A percentile compares a stretch with the other conserved stretches of the same genome.
phyloP scores from a whole-genome alignment of 805 yeast species.

The Ogataea glucozyma region DNA sequence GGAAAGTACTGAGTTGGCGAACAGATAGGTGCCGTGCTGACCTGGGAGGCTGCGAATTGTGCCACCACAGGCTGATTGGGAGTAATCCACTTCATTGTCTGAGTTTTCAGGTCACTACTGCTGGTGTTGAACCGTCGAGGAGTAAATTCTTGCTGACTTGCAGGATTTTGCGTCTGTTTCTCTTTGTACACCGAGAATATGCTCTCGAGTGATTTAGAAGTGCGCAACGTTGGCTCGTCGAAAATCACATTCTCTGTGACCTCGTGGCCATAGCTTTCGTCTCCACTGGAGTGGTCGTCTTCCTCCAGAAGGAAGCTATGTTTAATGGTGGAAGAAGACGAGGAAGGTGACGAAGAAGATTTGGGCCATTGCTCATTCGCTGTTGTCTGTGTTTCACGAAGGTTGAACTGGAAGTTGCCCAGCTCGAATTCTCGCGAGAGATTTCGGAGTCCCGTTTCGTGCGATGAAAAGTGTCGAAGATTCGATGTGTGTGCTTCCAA shows the following conservation, averaged over 20 bases:
- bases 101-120: conserved; percentile 27
- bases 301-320: conserved; percentile 16
- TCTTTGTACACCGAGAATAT: conserved; percentile 22
- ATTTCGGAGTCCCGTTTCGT: conserved; percentile 31
- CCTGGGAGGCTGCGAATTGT: conserved; percentile 2
- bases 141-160: not conserved
- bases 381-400: not conserved
- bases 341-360: no score
- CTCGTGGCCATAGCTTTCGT: not conserved
- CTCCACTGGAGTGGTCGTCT: conserved; percentile 8
- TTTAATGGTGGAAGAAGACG: conserved; percentile 26
- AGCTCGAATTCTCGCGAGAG: conserved; percentile 8
- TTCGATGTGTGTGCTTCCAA: conserved; percentile 18
- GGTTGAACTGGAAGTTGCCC: conserved; percentile 16
- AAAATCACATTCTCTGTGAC: not conserved
- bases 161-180: not conserved
- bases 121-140: conserved; percentile 3
- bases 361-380: no score
- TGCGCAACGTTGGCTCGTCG: conserved; percentile 11
- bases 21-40: not conserved
- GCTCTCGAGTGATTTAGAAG: conserved; percentile 33
- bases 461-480: conserved; percentile 35
- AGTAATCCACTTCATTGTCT: conserved; percentile 35
- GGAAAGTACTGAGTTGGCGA: not conserved
- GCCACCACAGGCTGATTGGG: conserved; percentile 28